Conservation (phyloP, 2,329 filamentous ascomycete genomes). For the Ophiostoma sp. region DNA sequence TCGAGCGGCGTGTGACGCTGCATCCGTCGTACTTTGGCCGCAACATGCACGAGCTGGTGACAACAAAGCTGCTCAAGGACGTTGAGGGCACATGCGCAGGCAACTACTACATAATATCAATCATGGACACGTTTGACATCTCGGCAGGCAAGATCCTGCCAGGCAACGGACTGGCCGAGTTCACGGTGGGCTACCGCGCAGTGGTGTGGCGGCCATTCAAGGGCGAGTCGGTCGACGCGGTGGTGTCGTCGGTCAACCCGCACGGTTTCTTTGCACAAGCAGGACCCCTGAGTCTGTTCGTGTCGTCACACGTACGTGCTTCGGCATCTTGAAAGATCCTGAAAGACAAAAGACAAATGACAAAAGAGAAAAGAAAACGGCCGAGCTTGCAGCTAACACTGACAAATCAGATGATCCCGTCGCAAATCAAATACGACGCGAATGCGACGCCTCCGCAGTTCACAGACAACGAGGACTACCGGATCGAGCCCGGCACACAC, state of each 20-base stretch:
- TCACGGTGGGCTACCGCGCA: slow-evolving; percentile 88
- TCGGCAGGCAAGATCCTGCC: slow-evolving; percentile 89
- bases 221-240: slow-evolving; percentile 94
- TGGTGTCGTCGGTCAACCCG: slow-evolving; percentile 84
- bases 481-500: slow-evolving; percentile 89
- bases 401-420: slow-evolving; percentile 72
- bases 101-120: slow-evolving; percentile 95
- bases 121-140: slow-evolving; percentile 94
- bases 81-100: slow-evolving; percentile 94
- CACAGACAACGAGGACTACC: slow-evolving; percentile 88
- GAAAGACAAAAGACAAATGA: no score
- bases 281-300: slow-evolving; percentile 71
- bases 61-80: slow-evolving; percentile 80
- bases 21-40: slow-evolving; percentile 96
- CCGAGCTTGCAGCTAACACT: not conserved
- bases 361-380: no score
- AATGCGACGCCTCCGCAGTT: slow-evolving; percentile 96
- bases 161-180: slow-evolving; percentile 86
- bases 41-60: slow-evolving; percentile 87
- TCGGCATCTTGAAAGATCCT: no score
- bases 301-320: slow-evolving; percentile 68
- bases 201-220: slow-evolving; percentile 98
- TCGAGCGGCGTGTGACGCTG: slow-evolving; percentile 89
- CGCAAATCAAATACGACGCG: slow-evolving; percentile 87
- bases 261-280: slow-evolving; percentile 87